Percentiles rank a stretch among this genome's conserved stretches.
Evolutionary conservation across 352 stramenopile species (phyloP).

Genomic region (Thalassiosira delicatula): DNA sequence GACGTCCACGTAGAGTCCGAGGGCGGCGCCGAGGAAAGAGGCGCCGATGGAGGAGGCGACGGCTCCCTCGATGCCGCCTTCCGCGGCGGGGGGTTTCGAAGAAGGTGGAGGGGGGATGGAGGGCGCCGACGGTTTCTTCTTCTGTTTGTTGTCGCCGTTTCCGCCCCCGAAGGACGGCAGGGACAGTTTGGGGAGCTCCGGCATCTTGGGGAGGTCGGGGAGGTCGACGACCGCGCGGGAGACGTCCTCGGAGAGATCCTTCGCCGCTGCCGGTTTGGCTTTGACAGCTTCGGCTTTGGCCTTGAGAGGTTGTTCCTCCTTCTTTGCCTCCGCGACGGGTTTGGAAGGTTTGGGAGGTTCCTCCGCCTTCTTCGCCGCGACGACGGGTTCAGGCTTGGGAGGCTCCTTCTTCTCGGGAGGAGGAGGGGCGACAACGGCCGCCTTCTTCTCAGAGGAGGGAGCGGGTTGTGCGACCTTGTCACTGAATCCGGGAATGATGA

Average conservation of each 20-base stretch:
- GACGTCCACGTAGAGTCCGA: slow-evolving; percentile 48
- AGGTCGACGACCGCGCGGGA: slow-evolving; percentile 13
- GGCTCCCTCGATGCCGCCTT: slow-evolving; percentile 6
- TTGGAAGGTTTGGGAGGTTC: slow-evolving; percentile 7
- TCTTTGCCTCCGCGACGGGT: slow-evolving; percentile 17
- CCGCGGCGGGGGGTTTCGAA: slow-evolving; percentile 11
- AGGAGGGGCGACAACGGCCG: background rate
- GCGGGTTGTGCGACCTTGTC: slow-evolving; percentile 24
- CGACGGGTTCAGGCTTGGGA: background rate
- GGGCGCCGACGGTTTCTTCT: slow-evolving; percentile 7
- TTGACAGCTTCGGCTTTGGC: too few relatives aligned
- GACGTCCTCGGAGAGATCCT: slow-evolving; percentile 22
- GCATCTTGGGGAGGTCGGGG: slow-evolving; percentile 16
- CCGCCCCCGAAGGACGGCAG: slow-evolving; percentile 10
- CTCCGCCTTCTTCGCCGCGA: background rate
- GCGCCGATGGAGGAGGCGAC: slow-evolving; percentile 50
- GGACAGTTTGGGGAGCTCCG: slow-evolving; percentile 1
- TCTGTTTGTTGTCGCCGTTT: too few relatives aligned
- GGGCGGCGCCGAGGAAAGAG: slow-evolving; percentile 10
- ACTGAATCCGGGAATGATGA: slow-evolving; percentile 60
- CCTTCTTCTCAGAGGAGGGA: background rate
- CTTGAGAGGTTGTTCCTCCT: background rate
- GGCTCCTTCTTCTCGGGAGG: background rate
- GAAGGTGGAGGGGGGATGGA: too few relatives aligned
- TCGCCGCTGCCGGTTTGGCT: background rate